Percentiles rank a stretch among this genome's conserved stretches.
phyloP scores from a whole-genome alignment of 2,329 filamentous ascomycete genomes.

The Zymoseptoria passerinii region DNA sequence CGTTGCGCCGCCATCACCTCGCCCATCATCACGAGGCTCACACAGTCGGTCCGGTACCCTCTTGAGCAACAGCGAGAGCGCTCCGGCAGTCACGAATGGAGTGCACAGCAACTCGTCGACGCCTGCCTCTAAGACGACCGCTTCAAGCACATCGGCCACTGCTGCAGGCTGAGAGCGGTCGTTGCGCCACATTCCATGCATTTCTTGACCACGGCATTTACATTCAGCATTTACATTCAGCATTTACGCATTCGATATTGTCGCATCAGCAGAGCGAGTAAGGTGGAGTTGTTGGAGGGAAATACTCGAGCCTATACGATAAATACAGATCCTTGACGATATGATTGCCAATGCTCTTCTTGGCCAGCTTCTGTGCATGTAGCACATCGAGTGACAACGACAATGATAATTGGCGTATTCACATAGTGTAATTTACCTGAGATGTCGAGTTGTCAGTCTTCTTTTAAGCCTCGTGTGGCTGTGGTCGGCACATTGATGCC shows the following conservation, averaged over 20 bases:
- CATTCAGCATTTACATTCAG: neutral
- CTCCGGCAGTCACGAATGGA: neutral
- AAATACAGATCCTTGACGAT: neutral
- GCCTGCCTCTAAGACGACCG: neutral
- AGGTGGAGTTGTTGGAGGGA: neutral
- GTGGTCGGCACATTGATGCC: no score
- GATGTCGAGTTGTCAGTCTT: no score
- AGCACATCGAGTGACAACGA: no score
- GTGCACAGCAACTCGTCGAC: neutral
- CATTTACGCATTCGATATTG: neutral
- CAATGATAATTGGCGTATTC: no score
- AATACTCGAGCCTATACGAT: neutral
- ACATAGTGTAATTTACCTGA: no score
- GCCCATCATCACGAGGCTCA: neutral
- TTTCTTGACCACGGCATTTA: neutral
- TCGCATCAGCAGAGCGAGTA: neutral
- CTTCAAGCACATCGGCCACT: neutral
- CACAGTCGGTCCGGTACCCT: neutral
- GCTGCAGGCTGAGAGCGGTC: neutral
- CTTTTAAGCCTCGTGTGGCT: no score
- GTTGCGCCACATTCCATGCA: neutral
- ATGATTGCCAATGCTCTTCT: neutral
- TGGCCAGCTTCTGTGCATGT: neutral
- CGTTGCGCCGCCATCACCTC: neutral
- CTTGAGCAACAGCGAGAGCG: neutral